Conservation (phyloP, 164 flowering plant species). For the Litsea cubeba region DNA sequence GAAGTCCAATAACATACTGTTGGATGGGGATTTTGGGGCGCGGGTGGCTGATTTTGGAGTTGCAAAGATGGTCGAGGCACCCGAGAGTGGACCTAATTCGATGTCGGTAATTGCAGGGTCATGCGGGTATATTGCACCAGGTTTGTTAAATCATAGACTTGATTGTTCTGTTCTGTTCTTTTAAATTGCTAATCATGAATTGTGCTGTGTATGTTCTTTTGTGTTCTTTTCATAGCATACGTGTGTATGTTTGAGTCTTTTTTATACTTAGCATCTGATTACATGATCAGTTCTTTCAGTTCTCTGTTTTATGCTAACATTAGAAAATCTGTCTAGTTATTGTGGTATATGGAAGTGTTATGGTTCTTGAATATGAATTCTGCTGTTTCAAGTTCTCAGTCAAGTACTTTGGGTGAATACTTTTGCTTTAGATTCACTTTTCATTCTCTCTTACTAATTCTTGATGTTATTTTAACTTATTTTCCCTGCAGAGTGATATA, state of each 20-base stretch:
- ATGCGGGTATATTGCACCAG: slow-evolving; percentile 84
- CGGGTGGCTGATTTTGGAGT: slow-evolving; percentile 70
- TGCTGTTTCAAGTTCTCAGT: no score
- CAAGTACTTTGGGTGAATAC: no score
- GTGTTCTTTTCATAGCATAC: background rate
- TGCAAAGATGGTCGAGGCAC: slow-evolving; percentile 42
- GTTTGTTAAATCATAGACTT: slow-evolving; percentile 21
- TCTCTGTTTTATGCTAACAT: no score
- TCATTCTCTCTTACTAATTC: no score
- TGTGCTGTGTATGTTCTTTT: background rate
- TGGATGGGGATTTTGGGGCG: slow-evolving; percentile 58
- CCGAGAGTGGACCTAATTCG: slow-evolving; percentile 34
- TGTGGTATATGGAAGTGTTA: no score
- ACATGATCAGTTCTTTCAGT: no score
- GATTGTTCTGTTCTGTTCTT: background rate
- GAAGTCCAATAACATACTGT: slow-evolving; percentile 62
- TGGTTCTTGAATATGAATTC: no score
- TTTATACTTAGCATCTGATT: no score
- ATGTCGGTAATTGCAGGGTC: slow-evolving; percentile 78
- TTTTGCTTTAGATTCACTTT: no score
- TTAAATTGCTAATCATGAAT: background rate
- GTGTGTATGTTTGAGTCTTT: background rate
- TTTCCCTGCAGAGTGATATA: no score
- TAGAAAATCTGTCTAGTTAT: no score
- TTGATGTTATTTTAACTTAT: no score